Conservation (phyloP, 129 eudicot species). For the Flaveria trinervia region DNA sequence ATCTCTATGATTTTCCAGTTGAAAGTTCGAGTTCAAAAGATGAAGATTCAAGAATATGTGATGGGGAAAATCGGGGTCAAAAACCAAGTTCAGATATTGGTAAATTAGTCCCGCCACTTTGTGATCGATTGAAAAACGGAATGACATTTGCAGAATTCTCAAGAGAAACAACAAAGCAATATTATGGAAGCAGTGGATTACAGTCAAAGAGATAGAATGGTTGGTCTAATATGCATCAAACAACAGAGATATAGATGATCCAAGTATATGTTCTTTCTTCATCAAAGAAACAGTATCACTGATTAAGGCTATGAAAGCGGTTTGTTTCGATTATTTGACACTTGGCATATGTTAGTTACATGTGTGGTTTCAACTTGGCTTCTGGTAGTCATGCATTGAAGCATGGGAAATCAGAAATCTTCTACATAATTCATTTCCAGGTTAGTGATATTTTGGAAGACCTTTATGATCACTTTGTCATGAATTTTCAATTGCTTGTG, state of each 20-base stretch:
- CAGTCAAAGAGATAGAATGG: constrained; percentile 59
- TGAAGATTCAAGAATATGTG: constrained; percentile 23
- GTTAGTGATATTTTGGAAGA: constrained; percentile 14
- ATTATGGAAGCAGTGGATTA: constrained; percentile 79
- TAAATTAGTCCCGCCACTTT: constrained; percentile 73
- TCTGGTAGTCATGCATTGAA: neutral
- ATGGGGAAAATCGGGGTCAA: constrained; percentile 26
- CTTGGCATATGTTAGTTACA: neutral
- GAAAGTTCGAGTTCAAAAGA: constrained; percentile 24
- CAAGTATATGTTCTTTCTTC: neutral
- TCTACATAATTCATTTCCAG: constrained; percentile 13
- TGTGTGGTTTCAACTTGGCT: constrained; percentile 9
- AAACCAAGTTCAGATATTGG: constrained; percentile 37
- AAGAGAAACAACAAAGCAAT: constrained; percentile 77
- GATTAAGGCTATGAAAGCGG: neutral
- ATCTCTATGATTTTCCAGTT: constrained; percentile 49
- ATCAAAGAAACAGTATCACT: no score
- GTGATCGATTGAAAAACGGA: constrained; percentile 69
- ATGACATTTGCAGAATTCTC: constrained; percentile 95
- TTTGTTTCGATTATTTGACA: neutral
- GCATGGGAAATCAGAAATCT: constrained; percentile 6
- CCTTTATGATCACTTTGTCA: neutral
- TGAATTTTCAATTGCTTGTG: constrained; percentile 5
- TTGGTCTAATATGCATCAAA: constrained; percentile 3
- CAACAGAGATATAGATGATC: constrained; percentile 1